Evolutionary conservation across 2,329 filamentous ascomycete species (phyloP).

Genomic region (Scleromitrula shiraiana): DNA sequence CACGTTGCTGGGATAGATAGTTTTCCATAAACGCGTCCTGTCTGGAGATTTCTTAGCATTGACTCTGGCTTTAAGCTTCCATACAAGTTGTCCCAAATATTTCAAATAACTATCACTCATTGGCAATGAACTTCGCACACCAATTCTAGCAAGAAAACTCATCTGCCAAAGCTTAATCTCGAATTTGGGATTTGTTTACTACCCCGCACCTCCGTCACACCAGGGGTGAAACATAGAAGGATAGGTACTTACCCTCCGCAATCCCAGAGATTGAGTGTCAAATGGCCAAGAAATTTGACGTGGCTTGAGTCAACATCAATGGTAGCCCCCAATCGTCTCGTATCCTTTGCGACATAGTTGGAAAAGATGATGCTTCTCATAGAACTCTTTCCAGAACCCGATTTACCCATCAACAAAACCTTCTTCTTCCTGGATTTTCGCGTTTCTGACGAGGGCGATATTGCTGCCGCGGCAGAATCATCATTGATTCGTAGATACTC

Average conservation of each 20-base stretch:
- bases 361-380: constrained; percentile 99
- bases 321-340: constrained; percentile 82
- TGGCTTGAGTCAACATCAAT: constrained; percentile 98
- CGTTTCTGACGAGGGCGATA: constrained; percentile 9
- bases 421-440: constrained; percentile 73
- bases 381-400: constrained; percentile 92
- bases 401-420: constrained; percentile 88
- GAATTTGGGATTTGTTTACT: not conserved
- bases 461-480: not conserved
- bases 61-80: not conserved
- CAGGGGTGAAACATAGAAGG: not conserved
- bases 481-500: constrained; percentile 6
- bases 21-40: constrained; percentile 99
- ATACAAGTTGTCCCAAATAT: not conserved
- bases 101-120: too few species aligned
- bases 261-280: constrained; percentile 97
- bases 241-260: constrained; percentile 65
- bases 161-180: not conserved
- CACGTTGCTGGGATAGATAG: constrained; percentile 89
- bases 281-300: constrained; percentile 96
- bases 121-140: not conserved
- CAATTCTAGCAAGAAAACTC: not conserved
- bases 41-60: constrained; percentile 36
- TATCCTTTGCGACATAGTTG: constrained; percentile 97
- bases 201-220: not conserved